Percentiles rank a stretch among this genome's conserved stretches.
phyloP scores from a whole-genome alignment of 305 asterid species.

The Coffea humblotiana region DNA sequence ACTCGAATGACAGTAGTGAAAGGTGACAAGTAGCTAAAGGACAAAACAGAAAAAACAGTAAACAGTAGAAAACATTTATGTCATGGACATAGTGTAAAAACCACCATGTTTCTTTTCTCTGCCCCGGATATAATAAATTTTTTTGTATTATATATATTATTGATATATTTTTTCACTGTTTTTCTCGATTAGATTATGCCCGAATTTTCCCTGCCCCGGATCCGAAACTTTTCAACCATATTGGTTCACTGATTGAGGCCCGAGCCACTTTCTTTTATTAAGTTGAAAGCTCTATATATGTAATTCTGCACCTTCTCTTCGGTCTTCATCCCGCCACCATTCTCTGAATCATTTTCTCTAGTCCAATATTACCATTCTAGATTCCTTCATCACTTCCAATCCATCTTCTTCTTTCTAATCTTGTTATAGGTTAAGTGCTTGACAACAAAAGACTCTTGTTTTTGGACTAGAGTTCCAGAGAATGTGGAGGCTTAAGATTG shows the following conservation, averaged over 20 bases:
- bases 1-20: too few relatives aligned
- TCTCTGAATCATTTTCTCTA: background rate
- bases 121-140: too few relatives aligned
- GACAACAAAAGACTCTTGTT: background rate
- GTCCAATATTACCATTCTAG: background rate
- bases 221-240: background rate
- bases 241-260: background rate
- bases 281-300: background rate
- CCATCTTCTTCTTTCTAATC: background rate
- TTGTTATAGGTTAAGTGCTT: background rate
- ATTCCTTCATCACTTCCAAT: background rate
- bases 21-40: too few relatives aligned
- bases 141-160: too few relatives aligned
- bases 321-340: background rate
- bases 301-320: background rate
- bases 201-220: background rate
- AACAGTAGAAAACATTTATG: too few relatives aligned
- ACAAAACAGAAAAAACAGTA: too few relatives aligned
- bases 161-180: too few relatives aligned
- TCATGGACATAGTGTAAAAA: too few relatives aligned
- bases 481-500: constrained; percentile 31
- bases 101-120: too few relatives aligned
- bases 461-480: background rate
- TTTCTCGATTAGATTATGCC: too few relatives aligned
- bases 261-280: too few relatives aligned